A percentile compares a stretch with the other conserved stretches of the same genome.
phyloP scores from a whole-genome alignment of 176 grass and related monocot species.

The Phragmites australis region DNA sequence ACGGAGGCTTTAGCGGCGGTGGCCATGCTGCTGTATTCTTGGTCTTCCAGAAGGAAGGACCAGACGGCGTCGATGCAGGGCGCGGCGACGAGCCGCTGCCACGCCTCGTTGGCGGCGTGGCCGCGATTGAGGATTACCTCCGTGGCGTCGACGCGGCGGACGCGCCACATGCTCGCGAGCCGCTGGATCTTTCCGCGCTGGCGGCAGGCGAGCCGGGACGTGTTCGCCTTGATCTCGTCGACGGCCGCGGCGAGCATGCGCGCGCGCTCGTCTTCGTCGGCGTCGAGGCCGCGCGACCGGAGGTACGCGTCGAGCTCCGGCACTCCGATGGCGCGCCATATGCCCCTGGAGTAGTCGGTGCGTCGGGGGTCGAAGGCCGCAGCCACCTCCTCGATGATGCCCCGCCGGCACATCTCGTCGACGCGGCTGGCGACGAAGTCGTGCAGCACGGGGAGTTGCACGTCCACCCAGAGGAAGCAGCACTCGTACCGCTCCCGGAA shows the following conservation, averaged over 20 bases:
- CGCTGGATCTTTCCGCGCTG: constrained; percentile 78
- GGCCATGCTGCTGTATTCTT: constrained; percentile 44
- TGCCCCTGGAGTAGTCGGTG: constrained; percentile 70
- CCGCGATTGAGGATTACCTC: constrained; percentile 58
- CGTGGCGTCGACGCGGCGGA: constrained; percentile 74
- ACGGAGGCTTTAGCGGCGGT: constrained; percentile 32
- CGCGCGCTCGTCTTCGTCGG: constrained; percentile 37
- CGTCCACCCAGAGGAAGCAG: constrained; percentile 96
- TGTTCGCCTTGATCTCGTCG: constrained; percentile 81
- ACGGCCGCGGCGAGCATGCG: constrained; percentile 56
- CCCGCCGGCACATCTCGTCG: constrained; percentile 67
- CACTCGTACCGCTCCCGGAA: constrained; percentile 67
- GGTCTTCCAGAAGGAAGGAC: constrained; percentile 47
- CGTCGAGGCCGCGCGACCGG: constrained; percentile 31
- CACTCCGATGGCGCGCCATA: constrained; percentile 81
- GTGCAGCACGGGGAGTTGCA: constrained; percentile 55
- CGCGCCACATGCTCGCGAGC: constrained; percentile 62
- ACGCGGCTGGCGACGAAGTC: constrained; percentile 68
- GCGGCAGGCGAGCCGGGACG: constrained; percentile 57
- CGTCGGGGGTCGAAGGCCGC: constrained; percentile 51
- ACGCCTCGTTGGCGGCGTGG: constrained; percentile 48
- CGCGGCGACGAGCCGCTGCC: constrained; percentile 58
- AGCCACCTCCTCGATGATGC: constrained; percentile 74
- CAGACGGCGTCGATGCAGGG: constrained; percentile 50
- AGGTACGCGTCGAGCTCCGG: constrained; percentile 84